Evolutionary conservation across 169 alveolate genomes (phyloP), one percentile per base, ranked within the genome.

Genomic region (Theileria orientalis): DNA sequence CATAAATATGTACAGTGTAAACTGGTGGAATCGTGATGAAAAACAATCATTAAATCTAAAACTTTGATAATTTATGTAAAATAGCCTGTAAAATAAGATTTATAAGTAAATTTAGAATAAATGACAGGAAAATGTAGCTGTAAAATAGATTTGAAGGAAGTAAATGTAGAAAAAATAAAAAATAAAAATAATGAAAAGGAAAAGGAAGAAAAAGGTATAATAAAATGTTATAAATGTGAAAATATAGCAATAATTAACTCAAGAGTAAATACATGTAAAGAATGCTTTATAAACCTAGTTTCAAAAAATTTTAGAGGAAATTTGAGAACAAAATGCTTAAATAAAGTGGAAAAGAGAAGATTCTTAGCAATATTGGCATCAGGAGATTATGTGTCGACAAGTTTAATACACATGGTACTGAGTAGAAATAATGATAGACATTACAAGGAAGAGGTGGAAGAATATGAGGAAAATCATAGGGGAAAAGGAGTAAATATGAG

Each of bases 381-480:
- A 1, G 76, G 76, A 3, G 70, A 42, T 32, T 23, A 3, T 21
- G 46, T 54, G 56, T 62, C 87, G 16, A 52, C 70, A 3, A 6
- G 59, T 5, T 23, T 79, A 35, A 54, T 79, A 5, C 83, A 79
- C 27, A 37, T 79, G 44, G 13, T 79, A 21, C 52, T 79, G 56
- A 54, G 61, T n/a, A 74, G 87, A 32, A 79, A 71, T 54, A 59
- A 70, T 35, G 60, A 68, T 6, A 44, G 87, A 19, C 69, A 79
- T 37, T 19, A 63, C 23, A 11, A 35, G 62, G 64, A 41, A 5
- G 9, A 9, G 44, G 44, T 5, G 9, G 9, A 9, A 49, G 23
- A 49, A 49, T 49, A 7, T 5, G 60, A 23, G 9, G 44, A 9
- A 9, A 37, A 37, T 37, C 44, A 7, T 9, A n/a, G 11, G 3